Evolutionary conservation across 495 filamentous ascomycete species (phyloP).

Genomic region (Trichocladium antarcticum): DNA sequence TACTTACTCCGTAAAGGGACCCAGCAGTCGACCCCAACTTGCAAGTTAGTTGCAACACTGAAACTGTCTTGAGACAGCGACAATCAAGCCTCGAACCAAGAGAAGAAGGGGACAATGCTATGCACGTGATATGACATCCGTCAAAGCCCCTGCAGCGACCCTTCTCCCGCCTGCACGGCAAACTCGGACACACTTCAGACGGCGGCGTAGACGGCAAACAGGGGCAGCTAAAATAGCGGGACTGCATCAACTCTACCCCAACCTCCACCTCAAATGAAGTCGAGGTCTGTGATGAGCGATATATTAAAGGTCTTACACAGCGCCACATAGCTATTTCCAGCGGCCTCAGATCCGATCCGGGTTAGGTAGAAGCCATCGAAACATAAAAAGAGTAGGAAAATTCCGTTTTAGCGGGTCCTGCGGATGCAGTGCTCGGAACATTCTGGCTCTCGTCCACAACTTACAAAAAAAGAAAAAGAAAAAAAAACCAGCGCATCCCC

Average conservation of each 20-base stretch:
- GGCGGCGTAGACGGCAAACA: too few relatives aligned
- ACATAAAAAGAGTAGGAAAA: not conserved
- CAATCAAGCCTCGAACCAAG: not conserved
- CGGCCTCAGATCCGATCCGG: not conserved
- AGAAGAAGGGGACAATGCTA: not conserved
- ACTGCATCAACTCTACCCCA: too few relatives aligned
- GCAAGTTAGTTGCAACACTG: not conserved
- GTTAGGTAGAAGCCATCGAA: not conserved
- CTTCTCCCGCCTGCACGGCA: too few relatives aligned
- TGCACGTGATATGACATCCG: conserved; percentile 3
- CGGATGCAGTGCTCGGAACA: not conserved
- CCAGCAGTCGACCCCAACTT: not conserved
- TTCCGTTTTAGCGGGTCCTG: not conserved
- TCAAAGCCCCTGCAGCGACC: not conserved
- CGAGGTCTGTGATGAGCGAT: not conserved
- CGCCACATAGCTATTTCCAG: not conserved
- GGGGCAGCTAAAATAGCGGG: too few relatives aligned
- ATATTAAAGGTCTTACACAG: conserved; percentile 1
- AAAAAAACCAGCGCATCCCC: too few relatives aligned
- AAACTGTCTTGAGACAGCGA: conserved; percentile 14
- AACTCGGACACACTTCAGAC: too few relatives aligned
- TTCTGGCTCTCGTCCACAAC: too few relatives aligned
- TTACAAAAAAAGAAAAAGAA: too few relatives aligned
- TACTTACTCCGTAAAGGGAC: not conserved
- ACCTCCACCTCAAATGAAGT: too few relatives aligned